Percentiles rank a stretch among this genome's conserved stretches.
phyloP scores from a whole-genome alignment of 2,329 filamentous ascomycete genomes.

The Phialophora tarda region DNA sequence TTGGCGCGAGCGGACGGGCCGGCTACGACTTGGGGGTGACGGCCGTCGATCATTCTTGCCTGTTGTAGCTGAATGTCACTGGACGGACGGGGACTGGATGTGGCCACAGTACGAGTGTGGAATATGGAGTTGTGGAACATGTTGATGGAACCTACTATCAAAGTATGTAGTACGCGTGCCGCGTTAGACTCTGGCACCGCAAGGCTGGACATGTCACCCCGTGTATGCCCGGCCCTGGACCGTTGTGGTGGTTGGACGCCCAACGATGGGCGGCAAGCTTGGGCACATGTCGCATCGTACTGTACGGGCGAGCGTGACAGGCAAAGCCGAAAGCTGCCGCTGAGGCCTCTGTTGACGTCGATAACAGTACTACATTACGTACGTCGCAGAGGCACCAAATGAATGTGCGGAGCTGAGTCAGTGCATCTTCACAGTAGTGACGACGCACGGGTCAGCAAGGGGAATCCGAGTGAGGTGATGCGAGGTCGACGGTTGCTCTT shows the following conservation, averaged over 20 bases:
- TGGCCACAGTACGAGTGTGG: neutral
- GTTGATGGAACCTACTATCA: too few relatives aligned
- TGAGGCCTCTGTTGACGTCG: neutral
- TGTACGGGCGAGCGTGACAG: neutral
- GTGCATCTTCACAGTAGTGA: neutral
- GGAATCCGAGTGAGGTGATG: neutral
- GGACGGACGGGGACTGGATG: too few relatives aligned
- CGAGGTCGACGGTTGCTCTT: neutral
- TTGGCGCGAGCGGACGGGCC: neutral
- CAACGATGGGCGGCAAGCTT: neutral
- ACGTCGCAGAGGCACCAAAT: neutral
- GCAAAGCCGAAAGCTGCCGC: neutral
- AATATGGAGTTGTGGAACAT: neutral
- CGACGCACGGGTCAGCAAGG: neutral
- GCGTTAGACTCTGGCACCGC: too few relatives aligned
- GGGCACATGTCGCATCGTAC: neutral
- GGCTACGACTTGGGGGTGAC: neutral
- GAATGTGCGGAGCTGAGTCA: neutral
- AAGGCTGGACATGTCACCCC: too few relatives aligned
- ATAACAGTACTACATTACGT: neutral
- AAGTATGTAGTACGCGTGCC: too few relatives aligned
- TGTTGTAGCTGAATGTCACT: neutral
- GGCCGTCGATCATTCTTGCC: neutral
- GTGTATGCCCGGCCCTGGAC: too few relatives aligned
- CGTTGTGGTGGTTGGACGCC: neutral